Evolutionary conservation across 1,284 basidiomycete genomes (phyloP).

Genomic region (Trametes sp.): DNA sequence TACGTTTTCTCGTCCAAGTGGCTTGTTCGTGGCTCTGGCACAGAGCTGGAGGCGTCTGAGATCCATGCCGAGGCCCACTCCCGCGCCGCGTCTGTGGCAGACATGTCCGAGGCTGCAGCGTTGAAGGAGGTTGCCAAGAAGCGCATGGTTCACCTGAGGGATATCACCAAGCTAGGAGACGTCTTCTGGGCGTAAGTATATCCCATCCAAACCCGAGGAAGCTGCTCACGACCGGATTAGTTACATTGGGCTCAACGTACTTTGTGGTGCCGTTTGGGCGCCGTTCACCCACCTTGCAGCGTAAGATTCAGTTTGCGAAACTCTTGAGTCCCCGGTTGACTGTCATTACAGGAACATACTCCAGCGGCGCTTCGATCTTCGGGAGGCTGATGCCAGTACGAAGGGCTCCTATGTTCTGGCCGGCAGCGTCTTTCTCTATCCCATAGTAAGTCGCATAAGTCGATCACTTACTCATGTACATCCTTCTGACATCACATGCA

Average conservation of each 20-base stretch:
- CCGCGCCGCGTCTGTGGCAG: slow-evolving; percentile 43
- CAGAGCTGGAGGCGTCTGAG: slow-evolving; percentile 71
- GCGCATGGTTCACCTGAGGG: slow-evolving; percentile 62
- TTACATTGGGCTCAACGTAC: slow-evolving; percentile 73
- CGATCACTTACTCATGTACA: not conserved
- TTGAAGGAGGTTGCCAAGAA: slow-evolving; percentile 71
- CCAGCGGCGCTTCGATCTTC: slow-evolving; percentile 68
- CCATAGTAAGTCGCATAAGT: slow-evolving; percentile 54
- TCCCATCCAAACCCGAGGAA: not conserved
- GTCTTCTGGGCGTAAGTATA: slow-evolving; percentile 79
- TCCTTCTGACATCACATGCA: not conserved
- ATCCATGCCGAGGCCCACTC: slow-evolving; percentile 56
- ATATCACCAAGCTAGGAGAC: slow-evolving; percentile 74
- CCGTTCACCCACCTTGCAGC: slow-evolving; percentile 82
- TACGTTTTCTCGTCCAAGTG: slow-evolving; percentile 71
- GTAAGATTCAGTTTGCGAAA: slow-evolving; percentile 49
- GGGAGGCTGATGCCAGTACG: slow-evolving; percentile 66
- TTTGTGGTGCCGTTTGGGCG: slow-evolving; percentile 82
- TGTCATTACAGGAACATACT: slow-evolving; percentile 67
- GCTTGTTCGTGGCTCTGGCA: slow-evolving; percentile 64
- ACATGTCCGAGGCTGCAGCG: slow-evolving; percentile 65
- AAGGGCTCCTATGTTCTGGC: slow-evolving; percentile 77
- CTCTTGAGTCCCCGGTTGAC: not conserved
- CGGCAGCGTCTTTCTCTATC: slow-evolving; percentile 81
- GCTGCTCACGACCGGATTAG: slow-evolving; percentile 43